phyloP scores from a whole-genome alignment of 805 yeast genomes.

The Myxozyma vanderwaltii region DNA sequence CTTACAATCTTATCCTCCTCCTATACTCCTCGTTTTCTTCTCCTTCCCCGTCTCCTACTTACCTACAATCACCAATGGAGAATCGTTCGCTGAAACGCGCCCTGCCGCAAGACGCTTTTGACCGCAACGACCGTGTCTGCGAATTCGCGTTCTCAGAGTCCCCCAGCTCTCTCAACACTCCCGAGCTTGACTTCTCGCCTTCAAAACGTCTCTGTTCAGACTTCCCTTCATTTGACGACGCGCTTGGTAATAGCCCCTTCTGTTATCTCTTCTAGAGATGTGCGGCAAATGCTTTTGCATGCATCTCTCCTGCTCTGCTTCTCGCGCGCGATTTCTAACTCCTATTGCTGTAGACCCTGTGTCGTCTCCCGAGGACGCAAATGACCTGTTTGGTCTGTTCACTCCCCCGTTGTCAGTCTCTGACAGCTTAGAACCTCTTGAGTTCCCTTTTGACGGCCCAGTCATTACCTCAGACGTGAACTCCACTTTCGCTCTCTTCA shows the following conservation, averaged over 20 bases:
- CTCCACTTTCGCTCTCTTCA: constrained; percentile 5
- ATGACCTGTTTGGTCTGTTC: constrained; percentile 23
- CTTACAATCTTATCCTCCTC: no score
- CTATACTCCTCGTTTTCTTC: background rate
- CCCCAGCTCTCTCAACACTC: background rate
- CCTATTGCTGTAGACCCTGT: background rate
- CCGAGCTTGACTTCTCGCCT: constrained; percentile 17
- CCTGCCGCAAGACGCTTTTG: background rate
- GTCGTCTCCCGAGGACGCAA: constrained; percentile 24
- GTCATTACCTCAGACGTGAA: constrained; percentile 9
- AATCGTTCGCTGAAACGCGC: background rate
- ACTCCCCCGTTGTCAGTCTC: constrained; percentile 24
- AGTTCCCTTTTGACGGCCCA: constrained; percentile 12
- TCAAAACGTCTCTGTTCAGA: constrained; percentile 17
- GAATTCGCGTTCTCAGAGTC: constrained; percentile 5
- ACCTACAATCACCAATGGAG: constrained; percentile 1
- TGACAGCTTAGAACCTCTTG: constrained; percentile 3
- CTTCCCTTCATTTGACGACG: constrained; percentile 4
- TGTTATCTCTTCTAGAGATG: background rate
- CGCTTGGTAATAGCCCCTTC: background rate
- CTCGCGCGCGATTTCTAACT: background rate
- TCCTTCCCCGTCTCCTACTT: background rate
- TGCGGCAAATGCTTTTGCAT: background rate
- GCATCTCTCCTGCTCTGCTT: background rate
- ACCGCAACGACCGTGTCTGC: constrained; percentile 4